Evolutionary conservation across 2,329 filamentous ascomycete species (phyloP).

Genomic region (Aspergillus floridensis): DNA sequence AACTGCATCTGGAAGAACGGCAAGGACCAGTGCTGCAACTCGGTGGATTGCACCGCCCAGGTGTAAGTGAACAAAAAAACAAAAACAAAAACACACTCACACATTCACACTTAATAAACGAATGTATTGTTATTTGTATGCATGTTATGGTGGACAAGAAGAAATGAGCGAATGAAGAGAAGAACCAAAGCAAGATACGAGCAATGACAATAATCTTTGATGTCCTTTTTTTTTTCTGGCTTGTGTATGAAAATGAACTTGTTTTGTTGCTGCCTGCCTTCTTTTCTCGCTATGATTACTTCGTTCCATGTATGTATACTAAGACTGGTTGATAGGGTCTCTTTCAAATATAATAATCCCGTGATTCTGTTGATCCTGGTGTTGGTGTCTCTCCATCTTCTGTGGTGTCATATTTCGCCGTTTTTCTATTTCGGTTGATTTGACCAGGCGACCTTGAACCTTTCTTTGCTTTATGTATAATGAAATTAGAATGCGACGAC

Average conservation of each 20-base stretch:
- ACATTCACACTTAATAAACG: background rate
- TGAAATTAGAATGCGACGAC: background rate
- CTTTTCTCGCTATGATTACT: background rate
- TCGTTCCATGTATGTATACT: background rate
- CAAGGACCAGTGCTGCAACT: constrained; percentile 9
- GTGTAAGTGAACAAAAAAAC: background rate
- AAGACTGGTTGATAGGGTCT: background rate
- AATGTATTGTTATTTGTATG: background rate
- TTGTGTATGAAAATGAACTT: background rate
- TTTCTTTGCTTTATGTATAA: background rate
- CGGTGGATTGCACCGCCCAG: constrained; percentile 6
- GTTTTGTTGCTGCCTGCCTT: background rate
- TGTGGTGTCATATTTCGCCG: background rate
- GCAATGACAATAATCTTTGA: background rate
- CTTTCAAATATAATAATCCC: background rate
- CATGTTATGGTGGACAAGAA: background rate
- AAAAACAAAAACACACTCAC: background rate
- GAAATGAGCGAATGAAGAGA: background rate
- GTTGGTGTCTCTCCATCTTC: background rate
- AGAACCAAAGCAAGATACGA: background rate
- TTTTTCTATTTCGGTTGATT: background rate
- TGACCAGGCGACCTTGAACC: background rate
- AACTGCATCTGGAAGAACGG: constrained; percentile 16
- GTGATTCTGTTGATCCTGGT: background rate
- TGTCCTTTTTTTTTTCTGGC: background rate